Evolutionary conservation across 2,329 filamentous ascomycete species (phyloP).

Genomic region (Trichoderma atroviride): DNA sequence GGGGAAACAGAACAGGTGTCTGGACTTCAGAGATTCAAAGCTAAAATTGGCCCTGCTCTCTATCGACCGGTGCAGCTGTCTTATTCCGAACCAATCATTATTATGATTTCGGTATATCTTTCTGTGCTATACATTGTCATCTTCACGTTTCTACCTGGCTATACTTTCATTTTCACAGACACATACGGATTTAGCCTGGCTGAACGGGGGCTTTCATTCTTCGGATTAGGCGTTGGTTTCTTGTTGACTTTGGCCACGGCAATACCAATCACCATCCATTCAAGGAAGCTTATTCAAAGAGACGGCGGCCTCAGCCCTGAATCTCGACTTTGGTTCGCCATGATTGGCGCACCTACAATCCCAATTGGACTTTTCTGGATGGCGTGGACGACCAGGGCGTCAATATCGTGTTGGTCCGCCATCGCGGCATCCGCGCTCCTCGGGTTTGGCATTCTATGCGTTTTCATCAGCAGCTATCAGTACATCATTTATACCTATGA

Average conservation of each 20-base stretch:
- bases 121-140: constrained; percentile 1
- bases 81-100: constrained; percentile 6
- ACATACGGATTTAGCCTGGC: background rate
- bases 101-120: constrained; percentile 8
- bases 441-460: background rate
- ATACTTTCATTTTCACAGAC: background rate
- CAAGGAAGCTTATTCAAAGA: background rate
- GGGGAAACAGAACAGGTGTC: background rate
- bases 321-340: background rate
- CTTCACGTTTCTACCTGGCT: background rate
- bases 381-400: background rate
- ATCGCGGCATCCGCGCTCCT: background rate
- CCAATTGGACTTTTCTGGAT: background rate
- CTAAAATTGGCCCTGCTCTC: background rate
- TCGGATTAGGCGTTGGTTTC: background rate
- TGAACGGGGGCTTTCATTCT: background rate
- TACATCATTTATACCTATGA: background rate
- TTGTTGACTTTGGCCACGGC: background rate
- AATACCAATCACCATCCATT: background rate
- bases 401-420: background rate
- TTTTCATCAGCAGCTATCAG: constrained; percentile 4
- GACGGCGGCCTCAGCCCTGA: background rate
- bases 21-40: background rate
- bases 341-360: background rate
- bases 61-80: background rate